Percentiles rank a stretch among this genome's conserved stretches.
These are phyloP conservation scores for Psilocybe mexicana DNA, from an alignment of 1,284 basidiomycete species.

Conservation along the genomic window DNA sequence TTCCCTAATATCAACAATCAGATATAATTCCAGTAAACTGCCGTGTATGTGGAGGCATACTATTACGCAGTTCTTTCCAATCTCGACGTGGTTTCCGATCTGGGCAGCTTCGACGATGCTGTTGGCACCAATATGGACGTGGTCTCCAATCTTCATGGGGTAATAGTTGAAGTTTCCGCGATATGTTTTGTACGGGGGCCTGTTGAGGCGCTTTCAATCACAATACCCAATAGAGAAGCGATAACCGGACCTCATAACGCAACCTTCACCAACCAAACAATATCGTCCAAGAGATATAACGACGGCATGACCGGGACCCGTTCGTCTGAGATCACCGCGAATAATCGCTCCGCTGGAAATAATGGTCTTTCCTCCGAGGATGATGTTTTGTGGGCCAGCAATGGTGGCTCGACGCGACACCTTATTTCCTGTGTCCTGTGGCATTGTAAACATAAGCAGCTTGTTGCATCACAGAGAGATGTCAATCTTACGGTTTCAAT, in stretches of 20 bases:
- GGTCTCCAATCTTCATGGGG: constrained; percentile 95
- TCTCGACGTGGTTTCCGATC: constrained; percentile 92
- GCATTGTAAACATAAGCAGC: not conserved
- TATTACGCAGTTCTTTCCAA: constrained; percentile 94
- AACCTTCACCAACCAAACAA: constrained; percentile 87
- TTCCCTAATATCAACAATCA: constrained; percentile 61
- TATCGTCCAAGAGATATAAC: constrained; percentile 93
- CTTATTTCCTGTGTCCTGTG: constrained; percentile 83
- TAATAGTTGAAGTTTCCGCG: constrained; percentile 95
- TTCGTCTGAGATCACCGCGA: constrained; percentile 84
- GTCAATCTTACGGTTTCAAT: constrained; percentile 69
- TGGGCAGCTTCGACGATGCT: constrained; percentile 92
- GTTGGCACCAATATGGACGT: constrained; percentile 89
- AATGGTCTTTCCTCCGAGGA: constrained; percentile 96
- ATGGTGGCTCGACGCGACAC: constrained; percentile 94
- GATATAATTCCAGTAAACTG: not conserved
- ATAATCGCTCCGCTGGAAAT: constrained; percentile 89
- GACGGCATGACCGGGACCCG: constrained; percentile 86
- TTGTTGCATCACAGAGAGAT: not conserved
- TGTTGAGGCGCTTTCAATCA: constrained; percentile 25
- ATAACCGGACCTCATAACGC: constrained; percentile 74
- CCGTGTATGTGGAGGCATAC: constrained; percentile 40
- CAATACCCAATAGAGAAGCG: not conserved
- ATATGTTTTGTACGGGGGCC: constrained; percentile 88
- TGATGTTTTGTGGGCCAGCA: constrained; percentile 93